Base-by-base conservation (phyloP, 164 flowering plant species). In the Nymphaea thermarum region DNA sequence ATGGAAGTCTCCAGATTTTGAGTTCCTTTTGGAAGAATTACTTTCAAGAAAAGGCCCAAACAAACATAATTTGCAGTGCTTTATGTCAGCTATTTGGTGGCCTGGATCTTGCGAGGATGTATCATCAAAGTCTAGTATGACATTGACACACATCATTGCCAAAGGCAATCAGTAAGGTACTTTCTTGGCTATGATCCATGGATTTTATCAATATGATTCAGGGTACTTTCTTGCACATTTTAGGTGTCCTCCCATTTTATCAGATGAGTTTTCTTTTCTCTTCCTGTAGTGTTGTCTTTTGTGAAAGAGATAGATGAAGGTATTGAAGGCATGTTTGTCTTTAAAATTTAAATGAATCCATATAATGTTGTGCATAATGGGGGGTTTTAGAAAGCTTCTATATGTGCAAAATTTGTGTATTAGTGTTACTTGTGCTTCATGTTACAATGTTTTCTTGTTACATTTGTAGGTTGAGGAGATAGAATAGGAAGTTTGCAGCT, bases 51-150 rank as follows among this genome's bases (percentile, higher is more conserved):
- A 84, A 78, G 81, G 76, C 71, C 84, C 90, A 18, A 91, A 89
- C 81, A 87, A 84, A 78, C 87, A 85, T 67, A 97, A 93, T 77
- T 86, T 93, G 76, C 87, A 89, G 70, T 78, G 71, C 70, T 62
- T 93, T 77, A 82, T 93, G 72, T 97, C 98, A 61, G 81, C 85
- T 75, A 91, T 91, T 64, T 91, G 92, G 91, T 93, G 96, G 96
- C 88, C 98, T 76, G 92, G 93, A 63, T 87, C 92, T 16, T 76
- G 71, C 78, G 98, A 89, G 75, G 96, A 86, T 64, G 69, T 76
- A 1, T 84, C 89, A 16, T 76, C 76, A 64, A 96, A 87, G 82
- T 77, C 78, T 72, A 83, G 86, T 80, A 90, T 91, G 98, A 65
- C 74, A 70, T 78, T 89, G 75, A 84, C 94, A 18, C 86, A 73